Base-by-base conservation (phyloP, 148 eudicot species). In the Fagopyrum esculentum region DNA sequence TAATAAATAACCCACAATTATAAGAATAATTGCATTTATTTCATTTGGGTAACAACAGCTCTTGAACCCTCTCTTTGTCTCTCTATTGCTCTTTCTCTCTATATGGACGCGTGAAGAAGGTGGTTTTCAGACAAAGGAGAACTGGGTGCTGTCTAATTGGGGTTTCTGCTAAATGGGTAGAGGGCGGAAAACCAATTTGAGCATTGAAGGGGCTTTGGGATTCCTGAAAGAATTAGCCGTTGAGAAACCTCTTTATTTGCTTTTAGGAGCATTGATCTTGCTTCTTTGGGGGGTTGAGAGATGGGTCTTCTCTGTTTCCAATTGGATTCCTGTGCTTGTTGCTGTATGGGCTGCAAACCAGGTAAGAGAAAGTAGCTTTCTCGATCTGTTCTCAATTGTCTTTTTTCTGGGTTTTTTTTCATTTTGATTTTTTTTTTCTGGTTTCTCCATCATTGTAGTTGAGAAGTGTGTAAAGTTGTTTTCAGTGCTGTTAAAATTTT, bases 261-360 rank as follows among this genome's bases (percentile, higher is more conserved):
- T 86, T 48, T 76, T 86, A 49, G 72, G 92, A 52, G 92, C 92
- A 77, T 70, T 95, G 78, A 35, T 92, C 46, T 77, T 86, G 64
- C 68, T 83, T 74, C 56, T 87, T 45, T 95, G 97, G 97, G 87
- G 66, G 15, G 48, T 95, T 77, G 98, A 92, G 84, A 92, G 81
- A 74, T 95, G 97, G 96, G 69, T 90, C 82, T 85, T 95, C 70
- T 80, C 86, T 72, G 45, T 92, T 49, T 85, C 93, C 70, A 86
- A 79, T 81, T 95, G 97, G 97, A 88, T 90, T 81, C 91, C 90
- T 78, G 88, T 95, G 77, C 84, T 54, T 75, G 72, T 90, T 75
- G 89, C 92, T 68, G 87, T 95, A 44, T 90, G 90, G 91, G 97
- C 92, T n/a, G 75, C 97, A 79, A 68, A 86, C 81, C 97, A 95